Evolutionary conservation across 257 asterid genomes (phyloP), one percentile per base, ranked within the genome.

Genomic region (Verbena officinalis): DNA sequence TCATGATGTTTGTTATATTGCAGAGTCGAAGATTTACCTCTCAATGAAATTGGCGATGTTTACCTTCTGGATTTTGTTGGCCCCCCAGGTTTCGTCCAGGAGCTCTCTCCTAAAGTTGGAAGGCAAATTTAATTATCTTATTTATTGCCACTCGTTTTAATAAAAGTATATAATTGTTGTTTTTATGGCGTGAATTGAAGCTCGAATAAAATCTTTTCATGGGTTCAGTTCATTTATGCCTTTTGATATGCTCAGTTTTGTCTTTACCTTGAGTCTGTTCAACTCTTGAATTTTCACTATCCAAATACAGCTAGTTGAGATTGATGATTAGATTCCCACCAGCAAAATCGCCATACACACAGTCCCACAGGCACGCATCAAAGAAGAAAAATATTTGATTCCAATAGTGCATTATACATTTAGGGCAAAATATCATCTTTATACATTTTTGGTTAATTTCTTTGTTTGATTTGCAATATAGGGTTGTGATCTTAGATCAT

Each of bases 11-110:
- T 62, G 62, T 33, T 69, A 16, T 45, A 15, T 55, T 82, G 77
- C 86, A 90, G 95, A 68, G 81, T 60, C 57, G 92, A 86, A 58
- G 88, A 91, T 56, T 84, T 91, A 62, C 96, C 96, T 27, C 66
- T 84, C 56, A 31, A 70, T 70, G 87, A 89, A 72, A 83, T 83
- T 50, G 90, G 77, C 67, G 36, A 20, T 23, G 85, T 89, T 63
- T 89, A 86, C 78, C 89, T 92, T n/a, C 72, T 89, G 80, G 98
- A 92, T 75, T 92, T 89, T 72, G 96, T 91, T 81, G 98, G 96
- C 4, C 96, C 96, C 1, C 72, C 95, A 31, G 89, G 89, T 65
- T 92, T 92, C 73, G 67, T 89, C 62, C 83, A 83, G 49, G 72
- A 73, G 68, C 85, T 92, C 38, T 82, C 94, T 43, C 61, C 81